Conservation (phyloP, 352 stramenopile genomes). For the Globisporangium perplexum region DNA sequence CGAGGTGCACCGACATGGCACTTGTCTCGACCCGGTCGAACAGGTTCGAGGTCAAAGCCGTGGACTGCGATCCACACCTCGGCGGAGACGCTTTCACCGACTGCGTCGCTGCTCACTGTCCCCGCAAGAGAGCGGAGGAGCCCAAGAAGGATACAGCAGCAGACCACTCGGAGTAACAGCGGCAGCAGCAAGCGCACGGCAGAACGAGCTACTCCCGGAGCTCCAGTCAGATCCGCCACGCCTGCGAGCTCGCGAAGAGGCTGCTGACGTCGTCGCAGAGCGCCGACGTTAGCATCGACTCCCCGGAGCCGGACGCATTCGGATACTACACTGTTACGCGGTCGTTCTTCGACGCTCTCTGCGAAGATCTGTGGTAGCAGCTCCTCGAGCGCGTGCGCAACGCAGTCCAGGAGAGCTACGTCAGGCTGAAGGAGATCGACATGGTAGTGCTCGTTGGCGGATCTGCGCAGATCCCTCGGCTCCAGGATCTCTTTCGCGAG, state of each 20-base stretch:
- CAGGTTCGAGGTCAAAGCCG: constrained; percentile 10
- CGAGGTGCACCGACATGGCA: constrained; percentile 15
- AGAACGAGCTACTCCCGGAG: constrained; percentile 5
- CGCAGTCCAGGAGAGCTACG: constrained; percentile 16
- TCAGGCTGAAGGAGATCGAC: constrained; percentile 21
- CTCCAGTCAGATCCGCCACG: constrained; percentile 22
- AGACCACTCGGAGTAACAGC: not conserved
- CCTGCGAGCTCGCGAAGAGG: constrained; percentile 33
- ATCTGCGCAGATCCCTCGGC: constrained; percentile 19
- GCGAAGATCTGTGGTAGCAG: constrained; percentile 23
- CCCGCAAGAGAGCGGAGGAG: constrained; percentile 3
- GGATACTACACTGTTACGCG: constrained; percentile 26
- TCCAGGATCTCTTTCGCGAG: constrained; percentile 17
- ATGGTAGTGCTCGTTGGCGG: constrained; percentile 28
- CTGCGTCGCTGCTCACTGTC: constrained; percentile 20
- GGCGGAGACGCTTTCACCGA: constrained; percentile 22
- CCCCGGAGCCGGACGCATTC: constrained; percentile 17
- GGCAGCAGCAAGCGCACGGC: not conserved
- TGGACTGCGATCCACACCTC: constrained; percentile 8
- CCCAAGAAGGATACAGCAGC: not conserved
- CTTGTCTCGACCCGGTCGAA: constrained; percentile 10
- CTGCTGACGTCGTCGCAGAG: constrained; percentile 29
- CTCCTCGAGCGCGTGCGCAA: constrained; percentile 16
- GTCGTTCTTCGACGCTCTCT: constrained; percentile 29
- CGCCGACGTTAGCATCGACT: constrained; percentile 28